Evolutionary conservation across 2,329 filamentous ascomycete genomes (phyloP).

Genomic region (Cercospora citrullina): DNA sequence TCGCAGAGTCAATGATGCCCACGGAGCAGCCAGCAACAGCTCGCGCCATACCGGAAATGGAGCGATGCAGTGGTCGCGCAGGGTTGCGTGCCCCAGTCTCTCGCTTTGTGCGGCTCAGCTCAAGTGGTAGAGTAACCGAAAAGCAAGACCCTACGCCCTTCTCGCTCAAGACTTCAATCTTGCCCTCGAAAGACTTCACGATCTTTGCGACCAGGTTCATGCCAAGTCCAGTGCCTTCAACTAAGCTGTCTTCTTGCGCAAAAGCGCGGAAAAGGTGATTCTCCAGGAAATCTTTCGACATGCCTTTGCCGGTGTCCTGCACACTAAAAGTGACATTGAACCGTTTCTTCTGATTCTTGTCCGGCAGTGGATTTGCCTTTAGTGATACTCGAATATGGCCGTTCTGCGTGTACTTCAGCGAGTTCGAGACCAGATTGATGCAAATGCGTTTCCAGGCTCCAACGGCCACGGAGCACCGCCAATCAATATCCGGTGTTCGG

Average conservation of each 20-base stretch:
- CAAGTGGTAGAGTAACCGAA: conserved; percentile 27
- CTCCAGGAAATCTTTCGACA: conserved; percentile 62
- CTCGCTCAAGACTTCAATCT: conserved; percentile 46
- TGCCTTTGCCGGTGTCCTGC: conserved; percentile 66
- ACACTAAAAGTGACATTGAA: conserved; percentile 43
- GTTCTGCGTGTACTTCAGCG: conserved; percentile 49
- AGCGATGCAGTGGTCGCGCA: conserved; percentile 14
- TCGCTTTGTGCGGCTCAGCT: conserved; percentile 20
- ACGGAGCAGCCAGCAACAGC: conserved; percentile 20
- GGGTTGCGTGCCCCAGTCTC: conserved; percentile 15
- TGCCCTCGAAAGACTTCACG: conserved; percentile 60
- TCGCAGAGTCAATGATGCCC: conserved; percentile 26
- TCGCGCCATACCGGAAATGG: conserved; percentile 15
- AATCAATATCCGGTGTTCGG: conserved; percentile 39
- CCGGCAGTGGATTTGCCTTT: conserved; percentile 23
- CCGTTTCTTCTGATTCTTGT: conserved; percentile 24
- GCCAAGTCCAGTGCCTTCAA: conserved; percentile 64
- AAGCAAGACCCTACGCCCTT: conserved; percentile 29
- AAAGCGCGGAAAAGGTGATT: conserved; percentile 65
- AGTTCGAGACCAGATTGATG: conserved; percentile 51
- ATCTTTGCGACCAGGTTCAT: conserved; percentile 64
- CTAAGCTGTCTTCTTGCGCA: conserved; percentile 62
- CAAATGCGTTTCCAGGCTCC: conserved; percentile 51
- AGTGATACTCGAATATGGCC: conserved; percentile 45
- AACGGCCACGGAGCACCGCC: conserved; percentile 47